A percentile compares a stretch with the other conserved stretches of the same genome.
Conservation (phyloP, 345 rosid genomes). For the Citrus mangshanensis region DNA sequence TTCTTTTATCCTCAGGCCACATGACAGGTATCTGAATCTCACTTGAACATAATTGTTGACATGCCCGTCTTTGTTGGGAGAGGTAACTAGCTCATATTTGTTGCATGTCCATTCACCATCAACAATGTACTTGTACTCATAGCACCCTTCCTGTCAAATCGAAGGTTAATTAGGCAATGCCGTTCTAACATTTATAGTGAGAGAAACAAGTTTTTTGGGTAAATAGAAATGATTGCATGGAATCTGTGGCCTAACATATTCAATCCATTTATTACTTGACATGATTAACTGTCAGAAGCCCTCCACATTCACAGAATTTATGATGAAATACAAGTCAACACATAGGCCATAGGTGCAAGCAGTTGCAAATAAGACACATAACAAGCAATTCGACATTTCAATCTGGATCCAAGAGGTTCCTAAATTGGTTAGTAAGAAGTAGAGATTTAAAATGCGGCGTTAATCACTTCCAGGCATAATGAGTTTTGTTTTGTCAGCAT, state of each 20-base stretch:
- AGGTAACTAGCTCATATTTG: constrained; percentile 47
- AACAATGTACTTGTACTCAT: constrained; percentile 86
- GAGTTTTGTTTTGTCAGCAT: not conserved
- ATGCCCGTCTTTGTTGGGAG: constrained; percentile 83
- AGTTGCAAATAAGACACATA: not conserved
- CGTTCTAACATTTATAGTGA: not conserved
- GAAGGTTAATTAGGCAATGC: not conserved
- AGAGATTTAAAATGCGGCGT: not conserved
- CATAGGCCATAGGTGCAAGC: not conserved
- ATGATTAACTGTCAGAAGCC: not conserved
- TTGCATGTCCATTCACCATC: constrained; percentile 82
- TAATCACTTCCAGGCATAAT: not conserved
- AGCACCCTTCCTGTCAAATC: constrained; percentile 75
- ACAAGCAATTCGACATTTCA: not conserved
- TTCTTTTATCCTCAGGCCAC: not conserved
- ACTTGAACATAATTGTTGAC: constrained; percentile 72
- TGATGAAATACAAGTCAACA: not conserved
- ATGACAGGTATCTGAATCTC: constrained; percentile 16
- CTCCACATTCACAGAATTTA: not conserved
- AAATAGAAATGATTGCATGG: not conserved
- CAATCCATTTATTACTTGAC: not conserved
- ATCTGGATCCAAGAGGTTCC: not conserved
- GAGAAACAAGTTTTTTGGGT: not conserved
- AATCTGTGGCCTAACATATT: not conserved
- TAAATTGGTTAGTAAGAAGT: not conserved